phyloP scores from a whole-genome alignment of 2,329 filamentous ascomycete species.

The Colletotrichum spaethianum region DNA sequence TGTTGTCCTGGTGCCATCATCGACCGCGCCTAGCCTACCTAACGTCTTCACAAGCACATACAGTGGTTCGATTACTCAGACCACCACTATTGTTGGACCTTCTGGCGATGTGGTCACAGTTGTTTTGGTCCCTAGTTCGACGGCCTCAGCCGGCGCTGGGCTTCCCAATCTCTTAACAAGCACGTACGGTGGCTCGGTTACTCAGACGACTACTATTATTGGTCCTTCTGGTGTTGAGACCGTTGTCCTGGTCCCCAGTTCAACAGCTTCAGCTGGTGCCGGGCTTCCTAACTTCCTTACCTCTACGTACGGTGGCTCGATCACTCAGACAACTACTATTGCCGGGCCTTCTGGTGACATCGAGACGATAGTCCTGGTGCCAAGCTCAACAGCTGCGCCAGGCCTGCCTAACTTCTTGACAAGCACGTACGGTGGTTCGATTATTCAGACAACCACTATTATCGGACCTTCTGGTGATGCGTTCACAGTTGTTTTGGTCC shows the following conservation, averaged over 20 bases:
- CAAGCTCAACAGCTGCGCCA: no score
- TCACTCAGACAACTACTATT: not conserved
- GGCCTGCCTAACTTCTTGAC: no score
- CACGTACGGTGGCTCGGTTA: conserved; percentile 24
- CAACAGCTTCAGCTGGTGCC: not conserved
- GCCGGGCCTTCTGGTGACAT: not conserved
- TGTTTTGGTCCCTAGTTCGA: not conserved
- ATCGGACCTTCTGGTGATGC: not conserved
- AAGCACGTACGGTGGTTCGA: not conserved
- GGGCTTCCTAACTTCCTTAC: not conserved
- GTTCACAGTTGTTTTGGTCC: conserved; percentile 7
- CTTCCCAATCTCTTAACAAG: conserved; percentile 17
- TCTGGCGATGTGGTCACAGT: not conserved
- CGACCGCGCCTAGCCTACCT: no score
- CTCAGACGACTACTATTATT: not conserved
- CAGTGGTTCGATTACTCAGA: not conserved
- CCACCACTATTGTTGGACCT: not conserved
- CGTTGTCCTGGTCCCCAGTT: not conserved
- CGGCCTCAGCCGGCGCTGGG: not conserved
- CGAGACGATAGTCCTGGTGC: no score
- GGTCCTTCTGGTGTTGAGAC: not conserved
- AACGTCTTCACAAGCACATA: not conserved
- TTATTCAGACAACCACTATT: not conserved
- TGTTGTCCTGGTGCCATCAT: no score
- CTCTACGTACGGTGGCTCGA: not conserved